Percentiles rank a stretch among this genome's conserved stretches.
Evolutionary conservation across 129 eudicot species (phyloP).

Genomic region (Arctium lappa): DNA sequence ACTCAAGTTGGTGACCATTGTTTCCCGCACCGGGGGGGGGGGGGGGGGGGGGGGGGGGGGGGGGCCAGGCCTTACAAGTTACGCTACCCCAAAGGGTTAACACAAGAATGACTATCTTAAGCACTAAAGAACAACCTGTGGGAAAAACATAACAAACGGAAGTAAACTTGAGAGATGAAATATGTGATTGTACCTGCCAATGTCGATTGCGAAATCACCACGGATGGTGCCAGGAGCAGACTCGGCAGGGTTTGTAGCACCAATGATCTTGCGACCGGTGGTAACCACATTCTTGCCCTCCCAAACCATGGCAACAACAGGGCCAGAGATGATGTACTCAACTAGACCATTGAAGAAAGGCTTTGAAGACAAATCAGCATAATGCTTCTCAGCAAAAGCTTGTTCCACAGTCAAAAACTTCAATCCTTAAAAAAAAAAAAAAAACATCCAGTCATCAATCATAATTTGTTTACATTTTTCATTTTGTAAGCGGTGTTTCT

Average conservation of each 20-base stretch:
- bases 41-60: no score
- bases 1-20: no score
- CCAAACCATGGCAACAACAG: constrained; percentile 97
- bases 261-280: constrained; percentile 88
- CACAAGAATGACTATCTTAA: no score
- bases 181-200: constrained; percentile 64
- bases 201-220: constrained; percentile 90
- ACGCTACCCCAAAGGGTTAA: no score
- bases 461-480: background rate
- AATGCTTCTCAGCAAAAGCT: constrained; percentile 86
- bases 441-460: background rate
- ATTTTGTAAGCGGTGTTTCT: no score
- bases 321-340: constrained; percentile 90
- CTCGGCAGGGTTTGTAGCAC: constrained; percentile 90
- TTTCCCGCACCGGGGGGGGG: no score
- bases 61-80: no score
- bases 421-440: constrained; percentile 43
- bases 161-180: background rate
- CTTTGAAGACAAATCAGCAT: constrained; percentile 83
- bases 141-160: background rate
- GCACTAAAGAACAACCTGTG: background rate
- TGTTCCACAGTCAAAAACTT: constrained; percentile 75
- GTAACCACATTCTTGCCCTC: constrained; percentile 81
- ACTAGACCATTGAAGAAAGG: constrained; percentile 85
- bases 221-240: constrained; percentile 99